These are phyloP conservation scores for Solanum aculeatissimum DNA, from an alignment of 305 asterid genomes.

Conservation along the genomic window DNA sequence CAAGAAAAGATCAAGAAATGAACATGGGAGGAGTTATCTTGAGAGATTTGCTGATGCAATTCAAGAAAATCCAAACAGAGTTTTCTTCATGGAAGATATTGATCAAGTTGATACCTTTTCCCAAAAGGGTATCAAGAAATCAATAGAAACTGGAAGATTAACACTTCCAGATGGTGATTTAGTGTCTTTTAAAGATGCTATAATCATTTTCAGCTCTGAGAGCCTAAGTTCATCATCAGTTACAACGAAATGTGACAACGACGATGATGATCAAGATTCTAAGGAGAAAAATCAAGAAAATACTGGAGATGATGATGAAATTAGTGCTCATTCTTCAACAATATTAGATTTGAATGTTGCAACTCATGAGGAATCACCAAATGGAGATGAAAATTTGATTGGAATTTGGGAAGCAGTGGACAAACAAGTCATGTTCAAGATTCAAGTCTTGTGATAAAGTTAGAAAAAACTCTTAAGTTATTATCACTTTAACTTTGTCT, in stretches of 20 bases:
- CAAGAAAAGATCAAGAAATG: constrained; percentile 56
- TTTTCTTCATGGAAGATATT: constrained; percentile 58
- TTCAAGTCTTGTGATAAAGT: constrained; percentile 24
- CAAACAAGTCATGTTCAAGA: constrained; percentile 38
- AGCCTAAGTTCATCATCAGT: constrained; percentile 14
- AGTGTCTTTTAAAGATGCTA: constrained; percentile 53
- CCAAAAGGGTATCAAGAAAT: constrained; percentile 32
- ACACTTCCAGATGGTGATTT: constrained; percentile 19
- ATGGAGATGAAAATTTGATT: constrained; percentile 10
- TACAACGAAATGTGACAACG: not conserved
- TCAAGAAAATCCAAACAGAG: constrained; percentile 49
- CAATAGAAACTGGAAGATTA: constrained; percentile 33
- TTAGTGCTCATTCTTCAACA: not conserved
- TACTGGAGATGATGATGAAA: not conserved
- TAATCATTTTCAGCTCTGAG: constrained; percentile 53
- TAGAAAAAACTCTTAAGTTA: not conserved
- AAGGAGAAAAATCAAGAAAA: constrained; percentile 3
- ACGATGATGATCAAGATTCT: not conserved
- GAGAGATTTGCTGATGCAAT: constrained; percentile 54
- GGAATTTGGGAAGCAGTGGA: constrained; percentile 48
- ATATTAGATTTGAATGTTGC: constrained; percentile 60
- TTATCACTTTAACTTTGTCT: not conserved
- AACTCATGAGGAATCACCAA: constrained; percentile 17
- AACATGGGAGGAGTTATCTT: constrained; percentile 38
- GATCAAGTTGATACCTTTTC: constrained; percentile 36